A percentile compares a stretch with the other conserved stretches of the same genome.
phyloP scores from a whole-genome alignment of 164 flowering plant species.

The Magnolia changhungtana region DNA sequence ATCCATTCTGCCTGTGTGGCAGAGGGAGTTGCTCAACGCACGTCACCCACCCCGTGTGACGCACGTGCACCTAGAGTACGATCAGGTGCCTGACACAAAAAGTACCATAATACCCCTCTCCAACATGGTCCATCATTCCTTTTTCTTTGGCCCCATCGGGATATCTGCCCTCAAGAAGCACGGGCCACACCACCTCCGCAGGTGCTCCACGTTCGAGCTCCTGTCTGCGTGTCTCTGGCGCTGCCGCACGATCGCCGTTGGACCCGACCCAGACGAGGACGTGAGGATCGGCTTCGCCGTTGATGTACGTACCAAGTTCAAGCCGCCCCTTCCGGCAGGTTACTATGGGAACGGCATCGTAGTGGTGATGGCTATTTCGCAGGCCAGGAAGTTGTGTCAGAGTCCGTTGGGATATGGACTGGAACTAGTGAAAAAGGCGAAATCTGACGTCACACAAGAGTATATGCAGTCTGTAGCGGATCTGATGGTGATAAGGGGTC shows the following conservation, averaged over 20 bases:
- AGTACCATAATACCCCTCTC: constrained; percentile 2
- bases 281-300: constrained; percentile 17
- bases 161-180: constrained; percentile 7
- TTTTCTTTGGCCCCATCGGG: constrained; percentile 24
- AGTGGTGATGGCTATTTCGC: constrained; percentile 10
- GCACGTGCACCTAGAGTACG: constrained; percentile 21
- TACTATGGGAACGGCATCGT: constrained; percentile 26
- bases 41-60: constrained; percentile 18
- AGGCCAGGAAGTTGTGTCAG: constrained; percentile 13
- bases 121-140: constrained; percentile 20
- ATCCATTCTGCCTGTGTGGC: constrained; percentile 26
- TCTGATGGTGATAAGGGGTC: constrained; percentile 24
- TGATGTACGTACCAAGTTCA: constrained; percentile 12
- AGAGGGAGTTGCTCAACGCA: constrained; percentile 19
- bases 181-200: constrained; percentile 12
- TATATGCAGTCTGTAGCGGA: constrained; percentile 27
- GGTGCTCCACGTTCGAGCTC: constrained; percentile 20
- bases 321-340: constrained; percentile 17
- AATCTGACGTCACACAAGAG: constrained; percentile 26
- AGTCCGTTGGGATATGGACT: constrained; percentile 22
- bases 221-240: constrained; percentile 29
- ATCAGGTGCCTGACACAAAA: constrained; percentile 9
- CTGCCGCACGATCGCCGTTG: constrained; percentile 28
- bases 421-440: constrained; percentile 18
- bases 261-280: constrained; percentile 15